phyloP scores from a whole-genome alignment of 2,329 filamentous ascomycete species.

The Furcasterigmium sp. region DNA sequence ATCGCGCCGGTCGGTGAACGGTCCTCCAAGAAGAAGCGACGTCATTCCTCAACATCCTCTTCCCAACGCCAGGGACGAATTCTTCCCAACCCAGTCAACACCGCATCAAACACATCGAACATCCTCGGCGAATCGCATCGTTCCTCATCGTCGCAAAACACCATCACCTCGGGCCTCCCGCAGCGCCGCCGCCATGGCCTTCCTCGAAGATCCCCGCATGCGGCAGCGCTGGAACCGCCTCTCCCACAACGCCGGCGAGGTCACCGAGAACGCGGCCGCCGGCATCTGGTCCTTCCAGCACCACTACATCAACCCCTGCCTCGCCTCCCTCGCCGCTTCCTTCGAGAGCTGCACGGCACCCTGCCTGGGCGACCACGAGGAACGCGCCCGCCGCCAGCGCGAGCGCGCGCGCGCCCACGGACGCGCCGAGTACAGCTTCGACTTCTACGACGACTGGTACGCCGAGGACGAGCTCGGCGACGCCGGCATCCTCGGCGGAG shows the following conservation, averaged over 20 bases:
- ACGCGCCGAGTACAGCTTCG: slow-evolving; percentile 79
- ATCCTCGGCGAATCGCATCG: too few relatives aligned
- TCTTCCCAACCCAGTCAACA: too few relatives aligned
- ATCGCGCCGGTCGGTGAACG: too few relatives aligned
- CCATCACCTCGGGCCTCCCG: background rate
- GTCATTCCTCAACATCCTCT: background rate
- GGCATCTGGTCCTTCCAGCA: slow-evolving; percentile 87
- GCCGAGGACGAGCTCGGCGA: slow-evolving; percentile 37
- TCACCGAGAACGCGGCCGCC: slow-evolving; percentile 87
- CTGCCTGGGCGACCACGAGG: slow-evolving; percentile 67
- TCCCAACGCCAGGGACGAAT: background rate
- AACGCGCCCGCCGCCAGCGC: slow-evolving; percentile 62
- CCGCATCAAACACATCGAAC: too few relatives aligned
- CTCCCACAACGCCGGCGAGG: slow-evolving; percentile 82
- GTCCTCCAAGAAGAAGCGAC: slow-evolving; percentile 1
- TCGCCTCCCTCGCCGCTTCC: slow-evolving; percentile 60
- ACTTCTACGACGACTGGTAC: slow-evolving; percentile 98
- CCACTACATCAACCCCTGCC: slow-evolving; percentile 76
- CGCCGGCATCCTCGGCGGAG: slow-evolving; percentile 19
- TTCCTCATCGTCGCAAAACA: too few relatives aligned
- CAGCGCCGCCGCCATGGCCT: slow-evolving; percentile 41
- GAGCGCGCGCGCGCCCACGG: slow-evolving; percentile 56
- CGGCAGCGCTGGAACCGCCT: slow-evolving; percentile 93
- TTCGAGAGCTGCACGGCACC: slow-evolving; percentile 68
- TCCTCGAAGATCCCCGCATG: slow-evolving; percentile 77